Evolutionary conservation across 2,329 filamentous ascomycete genomes (phyloP).

Genomic region (Aspergillus carbonarius): DNA sequence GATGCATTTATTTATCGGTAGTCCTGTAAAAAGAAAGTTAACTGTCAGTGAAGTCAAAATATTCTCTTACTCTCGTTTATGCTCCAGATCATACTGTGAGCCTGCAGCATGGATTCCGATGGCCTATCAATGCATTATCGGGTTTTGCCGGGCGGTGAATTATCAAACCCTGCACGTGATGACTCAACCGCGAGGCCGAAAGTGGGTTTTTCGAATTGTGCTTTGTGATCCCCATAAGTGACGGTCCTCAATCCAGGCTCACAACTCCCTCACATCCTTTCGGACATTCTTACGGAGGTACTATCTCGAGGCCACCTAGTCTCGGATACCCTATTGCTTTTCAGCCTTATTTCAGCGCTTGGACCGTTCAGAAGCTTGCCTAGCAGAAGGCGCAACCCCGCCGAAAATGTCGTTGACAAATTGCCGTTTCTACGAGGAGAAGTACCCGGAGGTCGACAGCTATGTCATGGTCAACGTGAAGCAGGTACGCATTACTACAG

Average conservation of each 20-base stretch:
- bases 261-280: constrained; percentile 15
- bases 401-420: constrained; percentile 89
- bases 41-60: too few relatives aligned
- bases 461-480: constrained; percentile 99
- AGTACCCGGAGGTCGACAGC: constrained; percentile 97
- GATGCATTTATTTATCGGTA: too few relatives aligned
- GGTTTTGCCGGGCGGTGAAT: constrained; percentile 19
- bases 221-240: constrained; percentile 10
- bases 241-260: constrained; percentile 17
- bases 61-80: too few relatives aligned
- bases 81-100: background rate
- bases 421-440: constrained; percentile 96
- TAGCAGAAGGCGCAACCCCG: constrained; percentile 43
- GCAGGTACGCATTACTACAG: constrained; percentile 60
- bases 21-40: too few relatives aligned
- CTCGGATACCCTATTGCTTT: constrained; percentile 5
- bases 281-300: constrained; percentile 5
- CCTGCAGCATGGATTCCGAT: background rate
- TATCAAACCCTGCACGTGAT: constrained; percentile 13
- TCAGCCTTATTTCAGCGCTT: background rate
- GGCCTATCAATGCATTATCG: constrained; percentile 7
- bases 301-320: constrained; percentile 1
- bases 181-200: constrained; percentile 21
- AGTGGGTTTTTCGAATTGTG: constrained; percentile 35
- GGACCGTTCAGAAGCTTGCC: constrained; percentile 14